Evolutionary conservation across 495 filamentous ascomycete species (phyloP), one percentile per base, ranked within the genome.

Genomic region (Paragyromitra xinjiangensis): DNA sequence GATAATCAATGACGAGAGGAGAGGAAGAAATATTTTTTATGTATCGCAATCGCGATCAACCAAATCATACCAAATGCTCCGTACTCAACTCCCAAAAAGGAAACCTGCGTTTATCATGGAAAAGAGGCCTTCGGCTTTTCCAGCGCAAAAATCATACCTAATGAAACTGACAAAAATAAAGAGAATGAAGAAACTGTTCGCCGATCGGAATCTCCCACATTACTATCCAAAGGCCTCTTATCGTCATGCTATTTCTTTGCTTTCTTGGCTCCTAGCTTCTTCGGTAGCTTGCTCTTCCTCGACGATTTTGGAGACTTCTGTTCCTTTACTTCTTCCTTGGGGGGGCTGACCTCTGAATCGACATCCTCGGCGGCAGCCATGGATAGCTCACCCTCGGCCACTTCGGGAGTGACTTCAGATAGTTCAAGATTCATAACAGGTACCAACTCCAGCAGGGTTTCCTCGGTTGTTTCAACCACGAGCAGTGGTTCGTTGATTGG

Each of bases 111-210:
- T 78, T 48, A 78, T 61, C 19, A 75, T 68, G 16, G 19, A 53
- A 66, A 29, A 65, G 65, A 70, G 55, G 53, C 77, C 77, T 48
- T 71, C 44, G 72, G 75, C 71, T 78, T 78, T 79, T 79, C 68
- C 55, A 71, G 51, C 63, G 62, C 59, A 42, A 68, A 73, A 58
- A 73, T 12, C 9, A 73, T 48, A 62, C 50, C 67, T 34, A 48
- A 39, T 37, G 62, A 78, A 59, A 70, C n/a, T 51, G 44, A 78
- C 39, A 44, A 37, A 71, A 65, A 64, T 40, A 78, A 42, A 44
- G 53, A 55, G 22, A 61, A 63, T 19, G 48, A 45, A 73, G 75
- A 42, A 16, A 78, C 72, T 75, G 61, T 58, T 19, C 19, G n/a
- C 45, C 34, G 29, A 42, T 72, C 19, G 11, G 69, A 65, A 64